Conservation (phyloP, 345 rosid species). For the Rhodamnia rubescens region DNA sequence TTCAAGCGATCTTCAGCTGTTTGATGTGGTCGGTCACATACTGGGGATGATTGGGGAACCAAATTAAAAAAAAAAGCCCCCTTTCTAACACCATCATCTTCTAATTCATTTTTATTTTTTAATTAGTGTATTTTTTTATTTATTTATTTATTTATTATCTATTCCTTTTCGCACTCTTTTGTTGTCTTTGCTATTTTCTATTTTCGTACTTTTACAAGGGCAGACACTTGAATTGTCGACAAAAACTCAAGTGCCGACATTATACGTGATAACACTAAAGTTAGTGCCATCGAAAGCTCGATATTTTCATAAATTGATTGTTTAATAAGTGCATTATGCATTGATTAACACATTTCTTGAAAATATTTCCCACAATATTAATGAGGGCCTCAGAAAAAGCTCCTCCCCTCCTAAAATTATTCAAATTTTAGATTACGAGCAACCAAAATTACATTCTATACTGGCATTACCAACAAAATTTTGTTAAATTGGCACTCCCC, state of each 20-base stretch:
- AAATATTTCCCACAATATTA: neutral
- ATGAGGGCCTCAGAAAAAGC: neutral
- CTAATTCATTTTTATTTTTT: no score
- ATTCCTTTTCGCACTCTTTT: neutral
- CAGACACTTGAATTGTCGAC: neutral
- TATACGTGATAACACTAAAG: neutral
- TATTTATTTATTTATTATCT: no score
- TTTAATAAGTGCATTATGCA: neutral
- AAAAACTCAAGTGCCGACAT: neutral
- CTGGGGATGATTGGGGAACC: no score
- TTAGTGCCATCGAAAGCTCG: neutral
- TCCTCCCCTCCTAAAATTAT: neutral
- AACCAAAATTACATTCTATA: neutral
- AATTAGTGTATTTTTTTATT: no score
- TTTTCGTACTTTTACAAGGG: neutral
- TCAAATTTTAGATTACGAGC: neutral
- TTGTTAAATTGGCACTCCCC: neutral
- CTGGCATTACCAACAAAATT: neutral
- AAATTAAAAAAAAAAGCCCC: no score
- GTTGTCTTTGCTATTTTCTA: no score
- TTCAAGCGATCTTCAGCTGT: no score
- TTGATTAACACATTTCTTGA: accelerated
- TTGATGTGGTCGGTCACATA: no score
- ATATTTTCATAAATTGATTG: neutral
- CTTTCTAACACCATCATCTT: no score